Evolutionary conservation across 2,329 filamentous ascomycete genomes (phyloP).

Genomic region (Nemania sp.): DNA sequence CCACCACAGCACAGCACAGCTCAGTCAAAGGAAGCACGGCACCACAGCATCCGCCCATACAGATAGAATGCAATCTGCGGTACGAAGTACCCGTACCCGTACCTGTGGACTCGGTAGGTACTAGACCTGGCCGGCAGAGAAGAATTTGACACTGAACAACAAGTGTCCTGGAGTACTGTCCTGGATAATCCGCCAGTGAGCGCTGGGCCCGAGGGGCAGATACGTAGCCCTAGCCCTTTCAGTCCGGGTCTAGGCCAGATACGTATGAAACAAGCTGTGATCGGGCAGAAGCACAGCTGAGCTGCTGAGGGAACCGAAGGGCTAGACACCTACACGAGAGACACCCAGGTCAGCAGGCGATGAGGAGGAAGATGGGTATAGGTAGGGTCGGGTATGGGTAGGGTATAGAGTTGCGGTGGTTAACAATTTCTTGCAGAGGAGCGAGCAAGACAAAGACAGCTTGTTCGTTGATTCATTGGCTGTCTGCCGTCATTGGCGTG

Average conservation of each 20-base stretch:
- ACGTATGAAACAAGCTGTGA: constrained; percentile 17
- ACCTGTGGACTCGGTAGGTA: constrained; percentile 2
- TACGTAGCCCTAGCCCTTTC: neutral
- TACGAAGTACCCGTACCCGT: constrained; percentile 5
- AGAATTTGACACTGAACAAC: constrained; percentile 5
- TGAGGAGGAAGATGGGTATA: neutral
- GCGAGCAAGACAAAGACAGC: constrained; percentile 32
- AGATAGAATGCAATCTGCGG: neutral
- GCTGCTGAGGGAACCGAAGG: constrained; percentile 16
- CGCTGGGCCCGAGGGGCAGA: neutral
- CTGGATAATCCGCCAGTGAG: too few relatives aligned
- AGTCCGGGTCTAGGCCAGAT: neutral
- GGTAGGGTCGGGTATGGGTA: too few relatives aligned
- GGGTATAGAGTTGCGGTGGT: constrained; percentile 16
- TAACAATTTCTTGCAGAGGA: constrained; percentile 8
- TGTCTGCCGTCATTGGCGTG: constrained; percentile 15
- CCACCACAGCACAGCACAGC: constrained; percentile 18
- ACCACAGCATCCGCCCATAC: constrained; percentile 25
- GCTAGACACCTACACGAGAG: neutral
- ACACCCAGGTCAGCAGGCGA: neutral
- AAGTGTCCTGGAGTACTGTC: neutral
- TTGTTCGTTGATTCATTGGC: constrained; percentile 24
- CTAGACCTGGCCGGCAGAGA: neutral
- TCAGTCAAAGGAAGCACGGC: constrained; percentile 25
- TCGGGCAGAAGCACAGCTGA: constrained; percentile 9